Evolutionary conservation across 2,329 filamentous ascomycete species (phyloP).

Genomic region (Geosmithia flava): DNA sequence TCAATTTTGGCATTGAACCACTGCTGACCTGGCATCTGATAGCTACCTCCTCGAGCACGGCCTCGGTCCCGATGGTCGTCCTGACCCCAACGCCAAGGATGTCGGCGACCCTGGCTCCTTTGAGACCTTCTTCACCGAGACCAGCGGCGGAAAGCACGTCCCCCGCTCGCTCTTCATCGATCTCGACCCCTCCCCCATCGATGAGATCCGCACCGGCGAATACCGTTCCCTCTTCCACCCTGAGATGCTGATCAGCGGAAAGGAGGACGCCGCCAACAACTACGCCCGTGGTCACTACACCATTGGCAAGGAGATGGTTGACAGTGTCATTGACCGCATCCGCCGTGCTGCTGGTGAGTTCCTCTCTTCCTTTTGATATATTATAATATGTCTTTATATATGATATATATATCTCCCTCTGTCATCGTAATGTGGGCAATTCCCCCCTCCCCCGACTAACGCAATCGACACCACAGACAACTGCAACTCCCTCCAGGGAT

Average conservation of each 20-base stretch:
- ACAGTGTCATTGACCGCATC: conserved; percentile 56
- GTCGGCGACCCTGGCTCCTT: conserved; percentile 49
- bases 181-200: conserved; percentile 60
- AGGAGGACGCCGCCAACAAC: conserved; percentile 70
- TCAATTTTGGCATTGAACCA: background rate
- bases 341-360: conserved; percentile 54
- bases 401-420: background rate
- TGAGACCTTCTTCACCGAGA: conserved; percentile 66
- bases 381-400: too few species aligned
- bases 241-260: conserved; percentile 59
- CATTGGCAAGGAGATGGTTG: conserved; percentile 65
- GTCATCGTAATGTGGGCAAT: background rate
- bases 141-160: conserved; percentile 58
- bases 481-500: conserved; percentile 60
- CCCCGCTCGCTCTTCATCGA: conserved; percentile 63
- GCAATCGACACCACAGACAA: conserved; percentile 36
- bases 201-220: conserved; percentile 57
- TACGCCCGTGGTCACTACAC: conserved; percentile 68
- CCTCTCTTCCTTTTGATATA: background rate
- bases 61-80: conserved; percentile 51
- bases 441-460: background rate
- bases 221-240: conserved; percentile 64
- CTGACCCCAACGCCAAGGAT: conserved; percentile 48
- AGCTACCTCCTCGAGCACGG: conserved; percentile 66
- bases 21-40: conserved; percentile 12